phyloP scores from a whole-genome alignment of 345 rosid genomes.

The Eucalyptus polybractea region DNA sequence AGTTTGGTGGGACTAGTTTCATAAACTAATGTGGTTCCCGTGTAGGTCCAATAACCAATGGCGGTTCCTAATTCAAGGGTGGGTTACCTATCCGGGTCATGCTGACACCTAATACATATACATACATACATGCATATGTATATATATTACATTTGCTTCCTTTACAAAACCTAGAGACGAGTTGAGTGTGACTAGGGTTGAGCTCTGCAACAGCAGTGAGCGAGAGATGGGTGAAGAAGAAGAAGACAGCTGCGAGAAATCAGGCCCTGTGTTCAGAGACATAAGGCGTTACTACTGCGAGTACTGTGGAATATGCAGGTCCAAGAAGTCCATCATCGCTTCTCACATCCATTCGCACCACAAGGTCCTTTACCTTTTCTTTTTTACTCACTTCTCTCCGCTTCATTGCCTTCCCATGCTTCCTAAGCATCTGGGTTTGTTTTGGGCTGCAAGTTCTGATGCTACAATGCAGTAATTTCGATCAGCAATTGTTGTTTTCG shows the following conservation, averaged over 20 bases:
- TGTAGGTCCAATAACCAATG: background rate
- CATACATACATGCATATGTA: no score
- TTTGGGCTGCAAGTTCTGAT: background rate
- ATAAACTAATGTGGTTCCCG: rapidly evolving
- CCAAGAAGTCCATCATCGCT: constrained; percentile 59
- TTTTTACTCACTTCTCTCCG: background rate
- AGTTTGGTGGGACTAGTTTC: rapidly evolving
- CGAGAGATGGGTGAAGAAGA: constrained; percentile 12
- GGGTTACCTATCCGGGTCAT: rapidly evolving
- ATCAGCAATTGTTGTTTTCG: background rate
- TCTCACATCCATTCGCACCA: constrained; percentile 46
- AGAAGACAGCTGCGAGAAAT: background rate
- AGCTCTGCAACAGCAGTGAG: background rate
- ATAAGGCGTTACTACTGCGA: constrained; percentile 59
- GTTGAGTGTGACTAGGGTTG: background rate
- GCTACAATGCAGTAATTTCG: background rate
- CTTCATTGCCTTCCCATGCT: background rate
- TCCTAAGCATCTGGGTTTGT: background rate
- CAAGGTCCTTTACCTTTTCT: constrained; percentile 14
- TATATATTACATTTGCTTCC: background rate
- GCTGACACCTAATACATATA: rapidly evolving
- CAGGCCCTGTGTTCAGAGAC: constrained; percentile 22
- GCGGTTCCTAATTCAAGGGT: rapidly evolving
- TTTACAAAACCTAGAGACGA: background rate
- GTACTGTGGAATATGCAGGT: constrained; percentile 77